These are phyloP conservation scores for Exophiala dermatitidis DNA, from an alignment of 2,329 filamentous ascomycete species.

Conservation along the genomic window DNA sequence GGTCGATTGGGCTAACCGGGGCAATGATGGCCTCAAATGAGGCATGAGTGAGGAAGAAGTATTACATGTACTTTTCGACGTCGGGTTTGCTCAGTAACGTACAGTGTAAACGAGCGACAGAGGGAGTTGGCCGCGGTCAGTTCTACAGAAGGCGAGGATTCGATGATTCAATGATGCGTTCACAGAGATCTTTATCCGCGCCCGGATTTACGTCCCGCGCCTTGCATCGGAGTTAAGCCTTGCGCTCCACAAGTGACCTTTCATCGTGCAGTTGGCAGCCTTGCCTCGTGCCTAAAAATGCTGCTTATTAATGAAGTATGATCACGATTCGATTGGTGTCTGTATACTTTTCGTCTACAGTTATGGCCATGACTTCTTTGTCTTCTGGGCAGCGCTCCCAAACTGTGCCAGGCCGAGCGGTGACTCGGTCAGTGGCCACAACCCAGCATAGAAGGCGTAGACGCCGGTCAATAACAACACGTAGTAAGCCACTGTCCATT, in stretches of 20 bases:
- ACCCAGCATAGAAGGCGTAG: conserved; percentile 58
- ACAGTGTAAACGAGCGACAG: background rate
- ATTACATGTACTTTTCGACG: background rate
- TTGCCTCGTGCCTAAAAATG: too few species aligned
- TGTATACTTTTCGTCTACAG: background rate
- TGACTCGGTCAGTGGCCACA: conserved; percentile 65
- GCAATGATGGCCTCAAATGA: conserved; percentile 14
- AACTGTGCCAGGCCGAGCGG: conserved; percentile 31
- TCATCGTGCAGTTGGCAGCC: too few species aligned
- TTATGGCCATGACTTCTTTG: background rate
- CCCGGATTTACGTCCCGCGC: background rate
- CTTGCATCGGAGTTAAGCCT: background rate
- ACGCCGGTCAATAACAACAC: conserved; percentile 64
- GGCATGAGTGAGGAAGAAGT: conserved; percentile 5
- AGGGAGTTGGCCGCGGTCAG: too few species aligned
- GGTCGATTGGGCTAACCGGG: background rate
- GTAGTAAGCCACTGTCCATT: conserved; percentile 77
- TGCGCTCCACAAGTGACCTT: background rate
- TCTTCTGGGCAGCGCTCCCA: background rate
- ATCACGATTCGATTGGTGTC: too few species aligned
- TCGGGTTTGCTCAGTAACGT: background rate
- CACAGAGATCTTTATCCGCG: background rate
- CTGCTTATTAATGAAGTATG: too few species aligned
- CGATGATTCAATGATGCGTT: background rate
- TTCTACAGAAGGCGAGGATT: background rate